Base-by-base conservation (phyloP, 2,329 filamentous ascomycete genomes). In the Claviceps cyperi region DNA sequence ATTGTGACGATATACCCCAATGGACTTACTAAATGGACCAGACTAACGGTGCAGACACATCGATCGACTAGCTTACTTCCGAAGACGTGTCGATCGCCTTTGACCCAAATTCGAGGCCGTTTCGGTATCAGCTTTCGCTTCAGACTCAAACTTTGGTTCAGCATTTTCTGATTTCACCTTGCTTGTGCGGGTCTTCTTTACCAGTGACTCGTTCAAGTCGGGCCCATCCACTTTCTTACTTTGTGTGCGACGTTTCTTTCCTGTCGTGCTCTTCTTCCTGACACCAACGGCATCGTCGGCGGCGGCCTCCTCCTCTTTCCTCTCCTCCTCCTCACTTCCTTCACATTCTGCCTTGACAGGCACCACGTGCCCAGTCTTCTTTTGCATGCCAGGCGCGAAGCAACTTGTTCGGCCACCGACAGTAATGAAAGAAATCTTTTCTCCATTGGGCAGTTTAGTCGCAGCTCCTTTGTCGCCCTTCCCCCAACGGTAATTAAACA, bases 401-500 rank as follows among this genome's bases (percentile, higher is more conserved):
- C 90, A 94, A 60, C 87, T 95, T 3, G 92, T 97, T 44, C 92
- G 74, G 2, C 91, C 90, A 0, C 91, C 91, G 0, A 97, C 91
- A 0, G 84, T 96, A 46, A 97, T 67, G 60, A 91, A 92, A 0
- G 81, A 80, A 44, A 97, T 82, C 65, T 84, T 89, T 55, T 89
- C 83, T 0, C 92, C 92, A 55, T 80, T 94, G 0, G 91, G 91
- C 28, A 97, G 67, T 46, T 75, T 76, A 4, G 76, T 78, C 0
- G 75, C 67, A 1, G 78, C 74, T 32, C 76, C 77, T 61, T 91
- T 94, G 60, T 85, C 89, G 61, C 87, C 88, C 61, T 96, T 95
- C 13, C 82, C 80, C 92, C 92, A 97, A 24, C 89, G 79, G 62
- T 94, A 75, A 54, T 85, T 83, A 71, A 94, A 94, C 11, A 94